phyloP scores from a whole-genome alignment of 148 eudicot species.

The Polygonum maritimum region DNA sequence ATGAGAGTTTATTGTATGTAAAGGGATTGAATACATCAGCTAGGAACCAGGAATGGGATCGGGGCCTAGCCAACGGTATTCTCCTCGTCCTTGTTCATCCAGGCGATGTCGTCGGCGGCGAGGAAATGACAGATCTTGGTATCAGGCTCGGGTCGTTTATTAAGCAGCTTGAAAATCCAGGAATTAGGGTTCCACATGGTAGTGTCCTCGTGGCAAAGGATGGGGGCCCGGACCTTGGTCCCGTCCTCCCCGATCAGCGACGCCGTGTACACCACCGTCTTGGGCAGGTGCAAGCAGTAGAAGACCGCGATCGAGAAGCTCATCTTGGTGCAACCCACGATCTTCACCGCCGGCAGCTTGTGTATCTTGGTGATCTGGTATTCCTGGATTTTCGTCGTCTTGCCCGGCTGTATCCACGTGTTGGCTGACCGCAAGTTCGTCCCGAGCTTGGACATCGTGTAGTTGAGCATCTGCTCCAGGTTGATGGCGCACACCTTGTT shows the following conservation, averaged over 20 bases:
- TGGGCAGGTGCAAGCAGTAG: constrained; percentile 18
- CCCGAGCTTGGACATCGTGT: neutral
- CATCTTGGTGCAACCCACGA: constrained; percentile 21
- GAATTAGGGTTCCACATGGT: constrained; percentile 32
- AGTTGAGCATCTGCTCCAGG: neutral
- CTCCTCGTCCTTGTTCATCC: constrained; percentile 14
- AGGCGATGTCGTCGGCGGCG: constrained; percentile 29
- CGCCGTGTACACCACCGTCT: constrained; percentile 15
- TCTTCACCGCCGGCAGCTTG: neutral
- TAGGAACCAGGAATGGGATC: no score
- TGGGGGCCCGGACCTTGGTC: constrained; percentile 4
- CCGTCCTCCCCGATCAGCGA: constrained; percentile 11
- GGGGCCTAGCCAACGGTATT: neutral
- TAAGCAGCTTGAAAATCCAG: constrained; percentile 29
- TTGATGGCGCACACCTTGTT: constrained; percentile 2
- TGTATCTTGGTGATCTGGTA: neutral
- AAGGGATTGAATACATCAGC: no score
- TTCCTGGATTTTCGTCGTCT: neutral
- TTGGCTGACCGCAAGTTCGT: neutral
- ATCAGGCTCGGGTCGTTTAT: constrained; percentile 19
- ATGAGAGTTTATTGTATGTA: no score
- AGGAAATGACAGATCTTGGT: constrained; percentile 26
- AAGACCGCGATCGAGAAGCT: constrained; percentile 20
- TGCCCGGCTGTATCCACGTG: neutral
- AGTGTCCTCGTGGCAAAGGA: constrained; percentile 23